These are phyloP conservation scores for Alternaria brassicicola DNA, from an alignment of 2,329 filamentous ascomycete species.

Conservation along the genomic window DNA sequence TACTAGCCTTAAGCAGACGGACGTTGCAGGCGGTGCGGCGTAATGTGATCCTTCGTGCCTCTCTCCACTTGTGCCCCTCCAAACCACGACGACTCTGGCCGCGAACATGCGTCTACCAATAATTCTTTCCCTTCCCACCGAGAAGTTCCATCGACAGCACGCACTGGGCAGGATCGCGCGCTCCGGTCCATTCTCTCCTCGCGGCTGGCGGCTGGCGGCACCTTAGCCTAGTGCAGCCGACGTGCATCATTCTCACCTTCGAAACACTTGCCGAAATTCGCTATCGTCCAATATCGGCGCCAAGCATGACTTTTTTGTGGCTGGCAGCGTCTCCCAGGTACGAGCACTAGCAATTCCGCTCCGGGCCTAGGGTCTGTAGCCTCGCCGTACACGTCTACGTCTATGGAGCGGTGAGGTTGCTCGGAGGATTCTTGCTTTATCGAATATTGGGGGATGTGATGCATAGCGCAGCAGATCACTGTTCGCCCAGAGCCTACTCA, in stretches of 20 bases:
- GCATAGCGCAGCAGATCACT: conserved; percentile 16
- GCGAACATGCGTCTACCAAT: conserved; percentile 9
- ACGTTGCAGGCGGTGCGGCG: conserved; percentile 21
- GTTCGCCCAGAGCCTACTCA: conserved; percentile 3
- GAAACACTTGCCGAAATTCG: conserved; percentile 20
- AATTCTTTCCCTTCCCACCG: conserved; percentile 8
- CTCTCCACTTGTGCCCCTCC: conserved; percentile 13
- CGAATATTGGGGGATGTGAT: conserved; percentile 7
- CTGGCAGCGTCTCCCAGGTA: conserved; percentile 13
- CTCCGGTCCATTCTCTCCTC: conserved; percentile 22
- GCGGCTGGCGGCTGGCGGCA: conserved; percentile 33
- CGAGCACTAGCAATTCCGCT: conserved; percentile 11
- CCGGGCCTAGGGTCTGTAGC: conserved; percentile 14
- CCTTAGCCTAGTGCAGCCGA: conserved; percentile 30
- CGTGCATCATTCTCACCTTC: conserved; percentile 19
- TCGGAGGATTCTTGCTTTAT: conserved; percentile 20
- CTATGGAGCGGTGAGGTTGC: conserved; percentile 23
- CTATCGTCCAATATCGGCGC: conserved; percentile 30
- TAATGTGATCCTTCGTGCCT: conserved; percentile 13
- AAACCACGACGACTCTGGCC: conserved; percentile 3
- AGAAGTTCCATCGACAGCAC: conserved; percentile 5
- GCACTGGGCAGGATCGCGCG: conserved; percentile 5
- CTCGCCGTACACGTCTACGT: conserved; percentile 12
- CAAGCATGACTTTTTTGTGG: conserved; percentile 21
- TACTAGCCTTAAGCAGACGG: conserved; percentile 21